Conservation (phyloP, 495 filamentous ascomycete species). For the Gamarada debralockiae region DNA sequence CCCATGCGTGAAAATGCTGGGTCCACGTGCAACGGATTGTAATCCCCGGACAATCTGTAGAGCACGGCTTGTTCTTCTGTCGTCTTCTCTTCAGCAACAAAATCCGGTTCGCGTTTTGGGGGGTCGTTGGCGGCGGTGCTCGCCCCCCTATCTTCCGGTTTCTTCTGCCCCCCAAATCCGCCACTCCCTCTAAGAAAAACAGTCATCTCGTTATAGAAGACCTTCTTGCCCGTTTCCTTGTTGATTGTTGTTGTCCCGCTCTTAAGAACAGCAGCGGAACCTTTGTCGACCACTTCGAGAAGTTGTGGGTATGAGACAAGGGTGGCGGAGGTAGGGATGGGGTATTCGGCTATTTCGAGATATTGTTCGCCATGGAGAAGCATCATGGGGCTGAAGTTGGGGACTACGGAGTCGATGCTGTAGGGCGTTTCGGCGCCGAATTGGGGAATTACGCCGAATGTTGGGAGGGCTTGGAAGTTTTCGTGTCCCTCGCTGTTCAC, state of each 20-base stretch:
- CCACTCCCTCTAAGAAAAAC: conserved; percentile 91
- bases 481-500: conserved; percentile 67
- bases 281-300: conserved; percentile 94
- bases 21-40: conserved; percentile 90
- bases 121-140: conserved; percentile 75
- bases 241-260: conserved; percentile 70
- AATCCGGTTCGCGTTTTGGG: conserved; percentile 73
- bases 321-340: conserved; percentile 82
- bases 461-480: conserved; percentile 88
- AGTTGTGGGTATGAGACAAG: conserved; percentile 81
- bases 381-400: conserved; percentile 98
- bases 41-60: conserved; percentile 92
- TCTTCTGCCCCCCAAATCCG: conserved; percentile 84
- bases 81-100: conserved; percentile 83
- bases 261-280: conserved; percentile 81
- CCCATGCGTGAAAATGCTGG: conserved; percentile 92
- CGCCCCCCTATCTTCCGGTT: conserved; percentile 72
- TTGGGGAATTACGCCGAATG: conserved; percentile 89
- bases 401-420: conserved; percentile 76
- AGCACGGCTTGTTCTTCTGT: conserved; percentile 90
- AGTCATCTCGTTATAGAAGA: conserved; percentile 95
- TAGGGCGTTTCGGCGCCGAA: conserved; percentile 84
- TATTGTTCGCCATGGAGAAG: conserved; percentile 98
- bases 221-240: conserved; percentile 80
- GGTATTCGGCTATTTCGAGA: conserved; percentile 91